Base-by-base conservation (phyloP, 2,329 filamentous ascomycete genomes). In the Pyrenophora teres region DNA sequence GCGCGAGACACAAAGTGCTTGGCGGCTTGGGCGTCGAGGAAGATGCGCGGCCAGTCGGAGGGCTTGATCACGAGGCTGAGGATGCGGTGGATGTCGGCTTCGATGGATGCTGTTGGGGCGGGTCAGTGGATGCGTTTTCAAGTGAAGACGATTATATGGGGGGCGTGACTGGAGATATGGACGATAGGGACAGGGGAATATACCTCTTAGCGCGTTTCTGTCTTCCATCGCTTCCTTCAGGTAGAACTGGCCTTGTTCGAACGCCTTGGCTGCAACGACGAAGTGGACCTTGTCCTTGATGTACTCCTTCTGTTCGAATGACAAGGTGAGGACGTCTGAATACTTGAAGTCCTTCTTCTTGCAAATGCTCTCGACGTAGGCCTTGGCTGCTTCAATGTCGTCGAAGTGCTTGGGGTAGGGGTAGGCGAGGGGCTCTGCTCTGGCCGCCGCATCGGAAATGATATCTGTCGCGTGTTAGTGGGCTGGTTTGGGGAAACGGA, bases 231-330 rank as follows among this genome's bases (percentile, higher is more conserved):
- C 18, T 12, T 49, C 27, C n/a, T 51, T 40, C 5, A 58, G 33
- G 10, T 52, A 50, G 33, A 62, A 62, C 27, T 56, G 47, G 3
- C 50, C 49, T 9, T 49, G 23, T 5, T 46, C 5, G 12, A 55
- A 50, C 8, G 59, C 57, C 1, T 43, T 48, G 6, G 39, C 18
- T 4, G 59, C 59, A 12, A 62, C 50, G 1, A 54, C 10, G 30
- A 47, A 55, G 8, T 41, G 33, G 2, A 47, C 49, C 6, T 30
- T 53, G 33, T 58, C 41, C 15, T 52, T 46, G 21, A 60, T 23
- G 3, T 46, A 39, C 3, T 49, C 40, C 15, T 32, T 7, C 10
- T 39, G 21, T 6, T 19, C 10, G 6, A 30, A 30, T 13, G 27
- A 12, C 9, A 12, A 9, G 27, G 9, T 13, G 40, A 18, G 8